A percentile compares a stretch with the other conserved stretches of the same genome.
These are phyloP conservation scores for Brettanomyces custersianus DNA, from an alignment of 805 yeast genomes.

Conservation along the genomic window DNA sequence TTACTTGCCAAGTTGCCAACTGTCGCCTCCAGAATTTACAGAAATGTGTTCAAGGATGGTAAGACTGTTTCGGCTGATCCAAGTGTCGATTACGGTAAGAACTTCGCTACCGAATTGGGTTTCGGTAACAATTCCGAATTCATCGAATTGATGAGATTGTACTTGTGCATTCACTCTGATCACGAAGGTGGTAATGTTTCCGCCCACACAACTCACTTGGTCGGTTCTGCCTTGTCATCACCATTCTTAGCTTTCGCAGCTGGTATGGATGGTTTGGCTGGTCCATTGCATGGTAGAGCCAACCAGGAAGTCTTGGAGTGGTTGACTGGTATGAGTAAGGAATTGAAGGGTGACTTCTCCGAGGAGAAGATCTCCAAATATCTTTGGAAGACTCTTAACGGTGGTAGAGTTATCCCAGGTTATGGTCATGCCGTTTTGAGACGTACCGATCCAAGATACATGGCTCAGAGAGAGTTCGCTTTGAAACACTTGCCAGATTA, in stretches of 20 bases:
- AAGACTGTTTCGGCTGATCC: constrained; percentile 43
- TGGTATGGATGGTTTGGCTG: constrained; percentile 79
- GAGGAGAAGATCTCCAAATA: constrained; percentile 63
- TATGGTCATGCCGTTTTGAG: constrained; percentile 85
- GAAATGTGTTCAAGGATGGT: constrained; percentile 79
- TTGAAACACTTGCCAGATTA: constrained; percentile 66
- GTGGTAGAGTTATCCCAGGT: constrained; percentile 84
- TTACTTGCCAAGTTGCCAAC: constrained; percentile 74
- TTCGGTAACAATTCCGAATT: constrained; percentile 57
- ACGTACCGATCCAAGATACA: constrained; percentile 84
- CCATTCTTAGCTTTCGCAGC: constrained; percentile 76
- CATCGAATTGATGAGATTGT: constrained; percentile 71
- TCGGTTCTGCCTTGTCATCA: constrained; percentile 73
- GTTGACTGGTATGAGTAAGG: constrained; percentile 58
- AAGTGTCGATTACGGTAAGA: constrained; percentile 59
- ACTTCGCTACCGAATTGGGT: constrained; percentile 49
- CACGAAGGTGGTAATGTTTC: constrained; percentile 90
- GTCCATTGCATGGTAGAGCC: constrained; percentile 84
- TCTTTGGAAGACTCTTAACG: constrained; percentile 69
- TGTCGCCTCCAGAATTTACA: constrained; percentile 77
- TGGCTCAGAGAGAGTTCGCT: constrained; percentile 80
- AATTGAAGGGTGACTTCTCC: constrained; percentile 62
- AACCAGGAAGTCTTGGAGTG: constrained; percentile 83
- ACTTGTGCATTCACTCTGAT: constrained; percentile 75
- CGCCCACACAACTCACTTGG: constrained; percentile 80